Base-by-base conservation (phyloP, 2,329 filamentous ascomycete genomes). In the Colletotrichum phormii region DNA sequence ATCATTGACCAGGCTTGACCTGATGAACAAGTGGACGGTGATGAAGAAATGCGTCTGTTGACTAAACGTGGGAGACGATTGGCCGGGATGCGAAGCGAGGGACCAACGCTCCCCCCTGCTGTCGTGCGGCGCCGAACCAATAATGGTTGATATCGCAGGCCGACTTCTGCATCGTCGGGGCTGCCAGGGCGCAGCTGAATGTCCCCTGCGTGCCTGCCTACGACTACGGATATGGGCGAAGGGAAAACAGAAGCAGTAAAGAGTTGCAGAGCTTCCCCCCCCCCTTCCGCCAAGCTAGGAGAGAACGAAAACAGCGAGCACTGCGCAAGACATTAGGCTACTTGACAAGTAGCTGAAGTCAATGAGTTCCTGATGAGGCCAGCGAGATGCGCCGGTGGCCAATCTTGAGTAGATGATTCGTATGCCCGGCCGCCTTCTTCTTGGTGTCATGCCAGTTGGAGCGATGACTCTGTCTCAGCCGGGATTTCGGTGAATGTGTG, bases 181-280 rank as follows among this genome's bases (percentile, higher is more conserved):
- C 60, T n/a, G n/a, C 55, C 35, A 61, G 35, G 70, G 60, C 70
- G 70, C 35, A 72, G 70, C 70, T 70, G 70, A 72, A 61, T 46
- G 42, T 64, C 55, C 66, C 71, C 66, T 73, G 71, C 66, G 57
- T 70, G 66, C 55, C 70, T 69, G 66, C 66, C 60, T 60, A 35
- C 35, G 15, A 64, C 54, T 60, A 46, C 26, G 29, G 67, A 8
- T 37, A 57, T 31, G 55, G 31, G 42, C 35, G 18, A 55, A 37
- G 49, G 11, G 26, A 57, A 53, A 59, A 22, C n/a, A 31, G 51
- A 63, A 62, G 26, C 26, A 58, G 55, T 13, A 5, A 35, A 53
- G 12, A 26, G 24, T 60, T 49, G 61, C 26, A 31, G 18, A 69
- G 42, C 49, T 60, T 42, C 12, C 15, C 26, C n/a, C 26, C 26